A percentile compares a stretch with the other conserved stretches of the same genome.
These are phyloP conservation scores for Ascochyta fabae DNA, from an alignment of 2,329 filamentous ascomycete species.

Conservation along the genomic window DNA sequence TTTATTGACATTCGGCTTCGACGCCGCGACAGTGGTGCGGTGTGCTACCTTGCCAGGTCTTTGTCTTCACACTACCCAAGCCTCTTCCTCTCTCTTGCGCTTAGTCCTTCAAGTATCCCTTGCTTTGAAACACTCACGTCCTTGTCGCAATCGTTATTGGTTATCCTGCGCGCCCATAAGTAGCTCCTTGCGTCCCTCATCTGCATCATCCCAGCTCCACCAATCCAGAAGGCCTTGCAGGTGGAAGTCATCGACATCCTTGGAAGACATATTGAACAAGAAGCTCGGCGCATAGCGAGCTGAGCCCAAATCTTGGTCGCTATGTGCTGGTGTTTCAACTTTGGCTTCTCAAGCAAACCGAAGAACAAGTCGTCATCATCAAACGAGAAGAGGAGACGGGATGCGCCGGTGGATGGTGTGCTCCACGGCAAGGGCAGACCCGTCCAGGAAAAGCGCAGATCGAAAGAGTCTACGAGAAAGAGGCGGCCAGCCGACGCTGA, in stretches of 20 bases:
- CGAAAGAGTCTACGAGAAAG: slow-evolving; percentile 33
- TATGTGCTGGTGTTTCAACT: slow-evolving; percentile 49
- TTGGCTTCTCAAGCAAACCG: slow-evolving; percentile 38
- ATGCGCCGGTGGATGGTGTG: slow-evolving; percentile 26
- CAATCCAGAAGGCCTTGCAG: slow-evolving; percentile 37
- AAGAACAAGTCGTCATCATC: slow-evolving; percentile 39
- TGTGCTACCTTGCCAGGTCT: slow-evolving; percentile 32
- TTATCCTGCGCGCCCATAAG: slow-evolving; percentile 34
- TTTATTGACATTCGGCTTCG: slow-evolving; percentile 41
- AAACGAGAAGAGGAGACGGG: slow-evolving; percentile 40
- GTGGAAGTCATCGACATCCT: slow-evolving; percentile 25
- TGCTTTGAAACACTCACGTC: slow-evolving; percentile 35
- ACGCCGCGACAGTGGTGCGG: slow-evolving; percentile 36
- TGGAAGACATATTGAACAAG: slow-evolving; percentile 19
- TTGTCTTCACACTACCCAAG: slow-evolving; percentile 37
- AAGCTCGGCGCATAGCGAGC: slow-evolving; percentile 36
- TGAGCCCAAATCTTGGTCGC: slow-evolving; percentile 33
- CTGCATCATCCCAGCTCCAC: slow-evolving; percentile 27
- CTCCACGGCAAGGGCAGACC: slow-evolving; percentile 34
- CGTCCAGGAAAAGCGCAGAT: slow-evolving; percentile 41
- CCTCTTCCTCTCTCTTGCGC: slow-evolving; percentile 28
- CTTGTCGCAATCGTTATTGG: slow-evolving; percentile 30
- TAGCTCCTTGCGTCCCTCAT: slow-evolving; percentile 37
- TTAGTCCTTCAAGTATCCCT: slow-evolving; percentile 22
- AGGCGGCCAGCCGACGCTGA: slow-evolving; percentile 35